Base-by-base conservation (phyloP, 2,329 filamentous ascomycete genomes). In the Aspergillus arachidicola region DNA sequence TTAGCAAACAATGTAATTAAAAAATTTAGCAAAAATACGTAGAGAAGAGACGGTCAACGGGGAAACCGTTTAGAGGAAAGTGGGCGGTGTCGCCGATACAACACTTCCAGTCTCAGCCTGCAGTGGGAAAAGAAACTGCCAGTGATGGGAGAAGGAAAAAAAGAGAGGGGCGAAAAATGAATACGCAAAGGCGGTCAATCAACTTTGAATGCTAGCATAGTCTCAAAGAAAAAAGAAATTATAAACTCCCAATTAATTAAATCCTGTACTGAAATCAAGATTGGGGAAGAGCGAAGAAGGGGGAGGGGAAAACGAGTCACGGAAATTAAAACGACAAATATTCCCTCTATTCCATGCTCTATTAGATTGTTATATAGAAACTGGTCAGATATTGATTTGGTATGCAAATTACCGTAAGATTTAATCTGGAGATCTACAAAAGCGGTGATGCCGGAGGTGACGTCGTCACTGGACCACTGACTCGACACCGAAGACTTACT, bases 1-100 rank as follows among this genome's bases (percentile, higher is more conserved):
- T 21, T n/a, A 21, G n/a, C 34, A 12, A 14, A 5, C 19, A 51
- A 6, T 30, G 26, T 50, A 50, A 30, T 19, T 1, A 61, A 45
- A 62, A 36, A 43, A 56, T 45, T 41, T 53, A 55, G 51, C 59
- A 64, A 54, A 60, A 48, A 41, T 41, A 41, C 38, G 16, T 41
- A 7, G 38, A 41, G 6, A n/a, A 41, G 38, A 30, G 48, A 30
- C 46, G 26, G 46, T 30, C 46, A 50, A 50, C 46, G 26, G 46
- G 23, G 23, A 21, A 50, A 30, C 46, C 46, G 46, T 50, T 50
- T 50, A 28, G 46, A 50, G 26, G 6, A 5, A 48, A 48, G 45
- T 28, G 21, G 45, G 46, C 46, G 46, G 46, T 50, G 46, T 50
- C 46, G 1, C 38, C 12, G 23, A 46, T 46, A 16, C 43, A 46